These are phyloP conservation scores for Fagus crenata DNA, from an alignment of 306 rosid genomes.

Conservation along the genomic window DNA sequence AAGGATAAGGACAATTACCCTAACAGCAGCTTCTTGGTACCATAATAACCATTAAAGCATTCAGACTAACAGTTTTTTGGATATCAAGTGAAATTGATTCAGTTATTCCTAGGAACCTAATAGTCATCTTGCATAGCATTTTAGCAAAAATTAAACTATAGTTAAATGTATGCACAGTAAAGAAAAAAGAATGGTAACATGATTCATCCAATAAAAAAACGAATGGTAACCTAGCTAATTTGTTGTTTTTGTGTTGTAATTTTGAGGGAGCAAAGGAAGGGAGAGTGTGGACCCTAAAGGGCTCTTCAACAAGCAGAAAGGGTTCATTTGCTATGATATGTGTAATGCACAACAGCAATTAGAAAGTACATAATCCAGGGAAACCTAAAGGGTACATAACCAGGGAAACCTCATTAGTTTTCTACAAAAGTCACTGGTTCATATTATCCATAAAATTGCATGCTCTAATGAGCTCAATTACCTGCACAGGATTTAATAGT, in stretches of 20 bases:
- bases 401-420: background rate
- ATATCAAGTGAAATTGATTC: background rate
- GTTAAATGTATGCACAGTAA: background rate
- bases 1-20: background rate
- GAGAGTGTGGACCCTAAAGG: background rate
- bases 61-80: background rate
- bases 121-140: background rate
- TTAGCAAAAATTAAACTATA: background rate
- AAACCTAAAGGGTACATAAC: too few species aligned
- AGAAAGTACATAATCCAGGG: background rate
- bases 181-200: background rate
- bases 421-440: constrained; percentile 18
- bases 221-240: background rate
- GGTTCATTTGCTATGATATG: background rate
- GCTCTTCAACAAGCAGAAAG: constrained; percentile 10
- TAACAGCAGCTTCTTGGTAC: background rate
- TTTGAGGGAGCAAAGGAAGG: background rate
- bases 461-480: constrained; percentile 25
- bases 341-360: background rate
- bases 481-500: constrained; percentile 78
- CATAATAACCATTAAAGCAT: background rate
- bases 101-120: background rate
- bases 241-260: background rate
- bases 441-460: constrained; percentile 14
- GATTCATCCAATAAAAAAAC: background rate